phyloP scores from a whole-genome alignment of 2,329 filamentous ascomycete species.

The Diaporthe destruens region DNA sequence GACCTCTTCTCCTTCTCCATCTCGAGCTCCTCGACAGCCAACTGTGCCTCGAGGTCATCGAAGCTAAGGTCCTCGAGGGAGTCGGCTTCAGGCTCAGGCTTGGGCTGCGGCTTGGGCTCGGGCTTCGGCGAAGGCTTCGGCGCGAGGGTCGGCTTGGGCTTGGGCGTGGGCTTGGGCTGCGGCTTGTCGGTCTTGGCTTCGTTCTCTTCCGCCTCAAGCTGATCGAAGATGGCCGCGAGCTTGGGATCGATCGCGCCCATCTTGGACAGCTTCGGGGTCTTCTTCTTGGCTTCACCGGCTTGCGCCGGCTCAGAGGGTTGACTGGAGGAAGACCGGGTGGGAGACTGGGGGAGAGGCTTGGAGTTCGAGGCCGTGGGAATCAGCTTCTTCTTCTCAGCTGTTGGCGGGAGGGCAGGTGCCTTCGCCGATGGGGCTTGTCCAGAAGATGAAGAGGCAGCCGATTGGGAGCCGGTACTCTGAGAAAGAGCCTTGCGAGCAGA shows the following conservation, averaged over 20 bases:
- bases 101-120: not conserved
- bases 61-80: not conserved
- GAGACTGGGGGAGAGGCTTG: constrained; percentile 2
- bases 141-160: not conserved
- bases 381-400: constrained; percentile 4
- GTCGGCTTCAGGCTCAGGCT: not conserved
- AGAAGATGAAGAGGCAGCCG: constrained; percentile 7
- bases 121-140: not conserved
- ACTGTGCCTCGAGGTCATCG: not conserved
- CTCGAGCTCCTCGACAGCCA: constrained; percentile 8
- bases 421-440: not conserved
- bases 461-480: not conserved
- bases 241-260: constrained; percentile 3
- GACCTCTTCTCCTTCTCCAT: not conserved
- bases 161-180: not conserved
- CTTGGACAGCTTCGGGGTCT: not conserved
- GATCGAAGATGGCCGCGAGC: not conserved
- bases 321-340: constrained; percentile 9
- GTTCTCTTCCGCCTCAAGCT: constrained; percentile 8
- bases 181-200: not conserved
- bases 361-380: not conserved
- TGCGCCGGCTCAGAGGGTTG: constrained; percentile 12
- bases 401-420: not conserved
- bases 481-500: constrained; percentile 1
- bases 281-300: not conserved